Evolutionary conservation across 208 protist genomes (phyloP).

Genomic region (Crithidia brevicula): DNA sequence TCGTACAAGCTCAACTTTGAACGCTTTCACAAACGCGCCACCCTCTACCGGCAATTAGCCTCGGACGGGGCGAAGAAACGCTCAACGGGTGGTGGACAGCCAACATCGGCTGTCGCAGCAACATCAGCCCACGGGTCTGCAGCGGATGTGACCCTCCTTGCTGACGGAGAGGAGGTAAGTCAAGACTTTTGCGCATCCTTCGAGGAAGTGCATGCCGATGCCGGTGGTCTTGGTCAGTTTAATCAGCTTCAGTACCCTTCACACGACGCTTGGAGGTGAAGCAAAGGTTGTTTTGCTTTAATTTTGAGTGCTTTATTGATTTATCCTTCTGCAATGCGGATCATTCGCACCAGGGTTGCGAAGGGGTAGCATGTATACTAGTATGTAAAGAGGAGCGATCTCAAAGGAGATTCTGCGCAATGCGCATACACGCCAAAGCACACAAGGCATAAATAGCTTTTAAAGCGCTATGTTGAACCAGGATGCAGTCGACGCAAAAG

Average conservation of each 20-base stretch:
- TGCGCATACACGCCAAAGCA: too few relatives aligned
- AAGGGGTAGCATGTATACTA: not conserved
- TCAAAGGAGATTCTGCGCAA: too few relatives aligned
- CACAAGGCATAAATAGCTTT: too few relatives aligned
- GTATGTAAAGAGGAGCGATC: not conserved
- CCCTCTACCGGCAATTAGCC: slow-evolving; percentile 49
- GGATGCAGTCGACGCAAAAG: too few relatives aligned
- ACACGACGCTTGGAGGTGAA: not conserved
- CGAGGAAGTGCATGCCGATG: not conserved
- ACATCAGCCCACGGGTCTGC: not conserved
- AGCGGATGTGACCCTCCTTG: not conserved
- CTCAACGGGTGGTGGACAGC: too few relatives aligned
- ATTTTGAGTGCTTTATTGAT: not conserved
- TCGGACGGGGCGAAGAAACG: not conserved
- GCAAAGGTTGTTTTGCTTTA: not conserved
- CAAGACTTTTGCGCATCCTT: slow-evolving; percentile 17
- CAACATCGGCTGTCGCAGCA: not conserved
- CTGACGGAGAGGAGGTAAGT: not conserved
- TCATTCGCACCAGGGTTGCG: not conserved
- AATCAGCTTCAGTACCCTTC: slow-evolving; percentile 23
- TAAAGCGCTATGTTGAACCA: too few relatives aligned
- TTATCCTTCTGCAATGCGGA: not conserved
- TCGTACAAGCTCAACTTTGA: slow-evolving; percentile 75
- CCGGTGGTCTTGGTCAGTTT: slow-evolving; percentile 10
- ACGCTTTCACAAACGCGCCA: slow-evolving; percentile 59